Base-by-base conservation (phyloP, 2,329 filamentous ascomycete genomes). In the Trichoderma sp. region DNA sequence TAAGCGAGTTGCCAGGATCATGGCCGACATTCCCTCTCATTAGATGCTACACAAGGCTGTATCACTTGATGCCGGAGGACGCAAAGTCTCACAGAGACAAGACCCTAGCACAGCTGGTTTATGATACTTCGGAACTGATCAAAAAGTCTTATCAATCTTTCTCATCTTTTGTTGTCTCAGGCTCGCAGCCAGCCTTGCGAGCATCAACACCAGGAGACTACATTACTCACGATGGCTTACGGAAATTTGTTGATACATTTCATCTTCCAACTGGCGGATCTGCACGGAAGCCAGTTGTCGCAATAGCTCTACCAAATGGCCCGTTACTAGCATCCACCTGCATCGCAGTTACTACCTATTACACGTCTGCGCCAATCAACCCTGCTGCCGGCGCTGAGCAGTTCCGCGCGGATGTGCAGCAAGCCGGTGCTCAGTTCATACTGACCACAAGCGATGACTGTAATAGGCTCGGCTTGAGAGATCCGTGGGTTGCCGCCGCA, bases 281-380 rank as follows among this genome's bases (percentile, higher is more conserved):
- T 2, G 53, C 61, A 12, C 67, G 56, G 48, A 83, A 83, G 69
- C 81, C 82, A 3, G 76, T 83, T 13, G 78, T 86, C 10, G 84
- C 82, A 32, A 80, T 87, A 54, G 81, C 84, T 2, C 72, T 87
- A 5, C 84, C 84, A 1, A 87, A 87, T 70, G 84, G 85, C 4
- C 83, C 83, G 12, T 74, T 86, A 1, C 76, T 86, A n/a, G 85
- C 84, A 10, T 77, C 84, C 13, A 80, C 82, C 2, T 81, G 81
- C 29, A 72, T 87, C 17, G 82, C 84, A 0, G 80, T 84, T 5
- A 77, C 82, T 3, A 83, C 80, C 19, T 82, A 81, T 68, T 86
- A 84, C 71, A 84, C 80, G 5, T 81, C 83, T 48, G 84, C 84
- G 2, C 85, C 85, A 1, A 80, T 87, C 70, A 84, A 84, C 58